phyloP scores from a whole-genome alignment of 345 rosid species.

The Stellera chamaejasme region DNA sequence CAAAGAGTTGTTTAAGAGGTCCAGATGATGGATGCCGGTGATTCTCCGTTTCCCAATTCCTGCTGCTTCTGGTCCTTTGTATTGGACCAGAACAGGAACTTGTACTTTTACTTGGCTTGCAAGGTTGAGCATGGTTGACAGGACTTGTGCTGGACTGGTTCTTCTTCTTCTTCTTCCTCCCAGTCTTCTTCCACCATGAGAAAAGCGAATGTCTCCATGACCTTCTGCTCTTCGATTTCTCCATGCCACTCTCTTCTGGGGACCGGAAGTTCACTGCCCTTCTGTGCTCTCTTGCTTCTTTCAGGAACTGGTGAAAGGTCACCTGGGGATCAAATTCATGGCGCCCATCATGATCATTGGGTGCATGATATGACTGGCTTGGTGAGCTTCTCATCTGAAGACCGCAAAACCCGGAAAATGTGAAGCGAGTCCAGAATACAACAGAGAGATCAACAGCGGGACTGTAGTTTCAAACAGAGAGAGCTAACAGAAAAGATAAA shows the following conservation, averaged over 20 bases:
- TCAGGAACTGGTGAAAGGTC: conserved; percentile 44
- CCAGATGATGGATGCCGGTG: conserved; percentile 30
- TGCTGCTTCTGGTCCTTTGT: conserved; percentile 10
- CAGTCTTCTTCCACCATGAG: conserved; percentile 46
- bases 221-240: conserved; percentile 27
- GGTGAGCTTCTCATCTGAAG: conserved; percentile 26
- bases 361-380: conserved; percentile 13
- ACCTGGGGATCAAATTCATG: conserved; percentile 35
- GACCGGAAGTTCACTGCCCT: conserved; percentile 11
- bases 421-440: not conserved
- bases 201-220: conserved; percentile 41
- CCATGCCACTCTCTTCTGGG: conserved; percentile 16
- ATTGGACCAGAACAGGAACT: conserved; percentile 41
- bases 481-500: not conserved
- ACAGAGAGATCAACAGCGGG: not conserved
- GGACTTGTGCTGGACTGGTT: conserved; percentile 16
- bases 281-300: conserved; percentile 45
- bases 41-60: conserved; percentile 7
- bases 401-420: conserved; percentile 12
- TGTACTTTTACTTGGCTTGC: conserved; percentile 15
- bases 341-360: conserved; percentile 26
- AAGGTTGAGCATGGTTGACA: conserved; percentile 9
- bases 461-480: not conserved
- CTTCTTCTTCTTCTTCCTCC: conserved; percentile 32
- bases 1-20: conserved; percentile 28